These are phyloP conservation scores for Nicotiana undulata DNA, from an alignment of 257 asterid genomes.

Conservation along the genomic window DNA sequence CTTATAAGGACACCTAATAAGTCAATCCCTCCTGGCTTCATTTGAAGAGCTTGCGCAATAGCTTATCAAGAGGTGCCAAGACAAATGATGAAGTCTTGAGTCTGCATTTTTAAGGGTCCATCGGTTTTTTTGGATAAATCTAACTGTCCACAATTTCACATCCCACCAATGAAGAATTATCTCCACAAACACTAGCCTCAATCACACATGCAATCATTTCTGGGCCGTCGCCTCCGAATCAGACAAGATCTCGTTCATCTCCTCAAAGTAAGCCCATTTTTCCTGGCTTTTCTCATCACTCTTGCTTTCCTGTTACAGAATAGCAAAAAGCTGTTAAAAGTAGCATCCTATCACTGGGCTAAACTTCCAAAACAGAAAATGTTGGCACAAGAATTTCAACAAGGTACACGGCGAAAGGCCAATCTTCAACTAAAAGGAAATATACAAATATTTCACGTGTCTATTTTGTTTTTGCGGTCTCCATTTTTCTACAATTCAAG, in stretches of 20 bases:
- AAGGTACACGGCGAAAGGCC: background rate
- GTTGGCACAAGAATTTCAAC: background rate
- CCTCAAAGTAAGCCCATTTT: slow-evolving; percentile 65
- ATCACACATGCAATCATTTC: slow-evolving; percentile 22
- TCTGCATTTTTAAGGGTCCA: background rate
- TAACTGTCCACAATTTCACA: background rate
- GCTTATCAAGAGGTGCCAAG: background rate
- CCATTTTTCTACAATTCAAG: background rate
- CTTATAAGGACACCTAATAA: background rate
- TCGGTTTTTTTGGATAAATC: background rate
- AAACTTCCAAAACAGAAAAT: background rate
- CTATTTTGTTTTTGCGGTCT: background rate
- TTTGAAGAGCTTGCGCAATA: background rate
- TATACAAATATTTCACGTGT: background rate
- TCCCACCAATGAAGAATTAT: background rate
- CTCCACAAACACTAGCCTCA: background rate
- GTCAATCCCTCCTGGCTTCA: background rate
- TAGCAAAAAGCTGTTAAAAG: background rate
- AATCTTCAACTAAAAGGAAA: background rate
- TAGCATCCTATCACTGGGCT: background rate
- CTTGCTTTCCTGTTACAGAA: slow-evolving; percentile 50
- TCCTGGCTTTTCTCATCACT: slow-evolving; percentile 26
- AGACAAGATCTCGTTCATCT: slow-evolving; percentile 42
- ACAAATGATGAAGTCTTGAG: background rate
- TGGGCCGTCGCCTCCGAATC: slow-evolving; percentile 23